These are phyloP conservation scores for Tricholoma saponaceum DNA, from an alignment of 768 basidiomycete species.

Conservation along the genomic window DNA sequence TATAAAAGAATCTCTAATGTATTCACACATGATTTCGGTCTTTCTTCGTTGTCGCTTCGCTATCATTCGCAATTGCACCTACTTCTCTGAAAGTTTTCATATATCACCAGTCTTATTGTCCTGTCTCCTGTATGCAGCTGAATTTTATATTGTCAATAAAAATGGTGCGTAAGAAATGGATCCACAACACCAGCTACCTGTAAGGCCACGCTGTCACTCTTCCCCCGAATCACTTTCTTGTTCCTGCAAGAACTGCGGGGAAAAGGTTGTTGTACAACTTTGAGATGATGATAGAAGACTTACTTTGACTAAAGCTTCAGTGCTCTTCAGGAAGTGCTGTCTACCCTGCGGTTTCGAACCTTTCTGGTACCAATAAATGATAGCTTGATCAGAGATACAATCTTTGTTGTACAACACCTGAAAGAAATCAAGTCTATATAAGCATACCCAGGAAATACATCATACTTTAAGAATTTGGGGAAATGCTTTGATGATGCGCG, in stretches of 20 bases:
- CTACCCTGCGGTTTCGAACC: constrained; percentile 94
- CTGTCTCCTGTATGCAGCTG: not conserved
- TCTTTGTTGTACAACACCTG: constrained; percentile 95
- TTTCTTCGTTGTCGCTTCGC: not conserved
- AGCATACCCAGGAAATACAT: not conserved
- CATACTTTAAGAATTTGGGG: constrained; percentile 86
- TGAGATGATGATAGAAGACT: constrained; percentile 9
- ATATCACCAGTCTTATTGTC: not conserved
- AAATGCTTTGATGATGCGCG: constrained; percentile 92
- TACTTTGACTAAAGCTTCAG: constrained; percentile 88
- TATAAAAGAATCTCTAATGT: not conserved
- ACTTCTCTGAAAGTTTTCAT: not conserved
- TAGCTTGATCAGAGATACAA: constrained; percentile 92
- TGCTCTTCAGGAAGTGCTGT: constrained; percentile 90
- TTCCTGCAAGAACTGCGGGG: constrained; percentile 78
- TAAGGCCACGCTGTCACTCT: constrained; percentile 19
- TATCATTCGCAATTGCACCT: not conserved
- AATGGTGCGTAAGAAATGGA: constrained; percentile 10
- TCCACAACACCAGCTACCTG: not conserved
- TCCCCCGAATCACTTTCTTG: constrained; percentile 77
- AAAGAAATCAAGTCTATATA: constrained; percentile 1
- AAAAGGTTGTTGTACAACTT: not conserved
- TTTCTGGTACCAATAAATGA: constrained; percentile 98
- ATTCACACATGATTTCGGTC: not conserved
- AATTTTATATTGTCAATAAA: not conserved